phyloP scores from a whole-genome alignment of 495 filamentous ascomycete genomes.

The Beverwykella pulmonaria region DNA sequence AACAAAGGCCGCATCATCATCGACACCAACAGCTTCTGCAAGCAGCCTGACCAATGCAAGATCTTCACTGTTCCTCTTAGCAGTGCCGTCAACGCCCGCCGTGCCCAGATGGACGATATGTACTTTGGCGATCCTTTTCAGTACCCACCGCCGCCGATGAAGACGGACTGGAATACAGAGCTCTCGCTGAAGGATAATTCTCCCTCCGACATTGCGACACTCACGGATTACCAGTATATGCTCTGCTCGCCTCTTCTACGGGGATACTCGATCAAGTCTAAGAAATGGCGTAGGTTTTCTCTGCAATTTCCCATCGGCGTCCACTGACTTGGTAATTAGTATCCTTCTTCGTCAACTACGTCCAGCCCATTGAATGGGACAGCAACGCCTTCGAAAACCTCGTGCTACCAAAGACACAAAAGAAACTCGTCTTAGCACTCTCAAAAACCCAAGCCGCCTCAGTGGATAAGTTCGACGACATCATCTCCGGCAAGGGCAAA shows the following conservation, averaged over 20 bases:
- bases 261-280: conserved; percentile 51
- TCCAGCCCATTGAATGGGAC: conserved; percentile 48
- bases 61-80: conserved; percentile 36
- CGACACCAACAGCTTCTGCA: conserved; percentile 50
- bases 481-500: conserved; percentile 54
- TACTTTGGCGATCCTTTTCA: neutral
- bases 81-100: conserved; percentile 18
- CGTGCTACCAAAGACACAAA: conserved; percentile 48
- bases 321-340: conserved; percentile 9
- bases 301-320: neutral
- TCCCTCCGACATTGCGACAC: neutral
- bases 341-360: conserved; percentile 44
- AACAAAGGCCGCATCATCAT: conserved; percentile 59
- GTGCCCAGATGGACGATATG: neutral
- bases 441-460: conserved; percentile 49
- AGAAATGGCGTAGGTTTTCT: conserved; percentile 45
- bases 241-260: conserved; percentile 41
- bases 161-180: neutral
- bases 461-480: conserved; percentile 51
- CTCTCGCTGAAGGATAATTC: neutral
- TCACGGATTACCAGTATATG: conserved; percentile 43
- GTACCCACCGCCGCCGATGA: too few species aligned
- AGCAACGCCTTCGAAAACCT: conserved; percentile 49
- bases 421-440: conserved; percentile 55
- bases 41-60: conserved; percentile 44